These are phyloP conservation scores for Fusarium kyushuense DNA, from an alignment of 2,329 filamentous ascomycete species.

Conservation along the genomic window DNA sequence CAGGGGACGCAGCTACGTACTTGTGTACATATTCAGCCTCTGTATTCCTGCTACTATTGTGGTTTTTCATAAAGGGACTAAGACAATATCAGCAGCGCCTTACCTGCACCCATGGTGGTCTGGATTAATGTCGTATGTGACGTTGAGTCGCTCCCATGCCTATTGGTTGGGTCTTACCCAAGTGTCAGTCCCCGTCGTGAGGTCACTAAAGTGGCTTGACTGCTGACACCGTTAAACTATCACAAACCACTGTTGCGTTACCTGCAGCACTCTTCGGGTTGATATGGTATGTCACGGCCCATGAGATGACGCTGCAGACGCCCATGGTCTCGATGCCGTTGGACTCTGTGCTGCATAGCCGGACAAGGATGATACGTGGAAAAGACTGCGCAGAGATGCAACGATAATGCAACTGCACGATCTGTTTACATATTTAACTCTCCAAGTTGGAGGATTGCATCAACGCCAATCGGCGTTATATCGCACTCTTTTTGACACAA, in stretches of 20 bases:
- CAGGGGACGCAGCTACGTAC: slow-evolving; percentile 15
- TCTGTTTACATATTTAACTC: slow-evolving; percentile 24
- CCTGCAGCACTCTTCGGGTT: slow-evolving; percentile 12
- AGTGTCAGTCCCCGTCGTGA: slow-evolving; percentile 12
- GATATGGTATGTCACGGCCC: slow-evolving; percentile 13
- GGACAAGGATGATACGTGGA: slow-evolving; percentile 18
- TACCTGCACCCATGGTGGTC: slow-evolving; percentile 19
- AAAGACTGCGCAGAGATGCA: slow-evolving; percentile 12
- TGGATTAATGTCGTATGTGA: slow-evolving; percentile 15
- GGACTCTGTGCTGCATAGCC: slow-evolving; percentile 30
- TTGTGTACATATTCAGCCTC: slow-evolving; percentile 26
- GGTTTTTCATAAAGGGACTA: slow-evolving; percentile 23
- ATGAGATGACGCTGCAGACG: slow-evolving; percentile 29
- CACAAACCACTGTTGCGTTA: slow-evolving; percentile 16
- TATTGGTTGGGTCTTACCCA: slow-evolving; percentile 15
- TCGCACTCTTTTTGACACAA: background rate
- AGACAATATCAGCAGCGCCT: slow-evolving; percentile 22
- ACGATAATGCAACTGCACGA: slow-evolving; percentile 10
- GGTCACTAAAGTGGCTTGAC: slow-evolving; percentile 16
- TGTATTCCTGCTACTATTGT: slow-evolving; percentile 30
- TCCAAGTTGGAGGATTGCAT: background rate
- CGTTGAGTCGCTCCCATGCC: slow-evolving; percentile 9
- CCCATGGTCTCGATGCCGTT: slow-evolving; percentile 41
- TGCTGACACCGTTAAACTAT: slow-evolving; percentile 15
- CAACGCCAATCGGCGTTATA: background rate